Conservation (phyloP, 139 green algal species). For the Coelastrella sp. region DNA sequence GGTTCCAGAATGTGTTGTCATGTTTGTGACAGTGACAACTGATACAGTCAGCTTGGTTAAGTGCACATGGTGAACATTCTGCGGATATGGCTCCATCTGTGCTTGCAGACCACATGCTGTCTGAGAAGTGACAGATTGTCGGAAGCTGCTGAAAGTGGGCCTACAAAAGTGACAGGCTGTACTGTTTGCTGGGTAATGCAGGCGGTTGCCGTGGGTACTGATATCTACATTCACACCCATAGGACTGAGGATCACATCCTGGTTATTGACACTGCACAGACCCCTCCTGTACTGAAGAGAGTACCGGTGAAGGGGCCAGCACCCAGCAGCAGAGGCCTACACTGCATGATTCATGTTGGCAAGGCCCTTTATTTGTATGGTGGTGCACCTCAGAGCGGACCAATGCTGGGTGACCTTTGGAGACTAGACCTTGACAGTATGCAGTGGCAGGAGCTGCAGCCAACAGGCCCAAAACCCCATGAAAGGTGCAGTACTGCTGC, state of each 20-base stretch:
- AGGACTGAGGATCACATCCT: constrained; percentile 53
- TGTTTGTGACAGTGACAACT: no score
- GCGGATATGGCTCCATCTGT: no score
- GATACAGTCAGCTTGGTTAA: no score
- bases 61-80: no score
- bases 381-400: constrained; percentile 57
- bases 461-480: constrained; percentile 40
- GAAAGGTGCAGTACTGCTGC: constrained; percentile 53
- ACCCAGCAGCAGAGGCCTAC: constrained; percentile 56
- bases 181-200: neutral
- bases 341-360: constrained; percentile 52
- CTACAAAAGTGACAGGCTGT: neutral
- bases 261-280: constrained; percentile 46
- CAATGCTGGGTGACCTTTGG: constrained; percentile 63
- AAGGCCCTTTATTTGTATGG: constrained; percentile 52
- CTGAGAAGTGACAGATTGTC: neutral
- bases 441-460: constrained; percentile 49
- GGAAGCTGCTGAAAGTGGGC: neutral
- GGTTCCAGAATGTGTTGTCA: neutral
- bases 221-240: constrained; percentile 65
- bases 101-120: neutral
- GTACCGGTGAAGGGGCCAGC: constrained; percentile 33
- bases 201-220: constrained; percentile 33
- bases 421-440: constrained; percentile 41
- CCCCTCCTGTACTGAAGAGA: constrained; percentile 1